A percentile compares a stretch with the other conserved stretches of the same genome.
phyloP scores from a whole-genome alignment of 1,284 basidiomycete species.

The Cerioporus squamosus region DNA sequence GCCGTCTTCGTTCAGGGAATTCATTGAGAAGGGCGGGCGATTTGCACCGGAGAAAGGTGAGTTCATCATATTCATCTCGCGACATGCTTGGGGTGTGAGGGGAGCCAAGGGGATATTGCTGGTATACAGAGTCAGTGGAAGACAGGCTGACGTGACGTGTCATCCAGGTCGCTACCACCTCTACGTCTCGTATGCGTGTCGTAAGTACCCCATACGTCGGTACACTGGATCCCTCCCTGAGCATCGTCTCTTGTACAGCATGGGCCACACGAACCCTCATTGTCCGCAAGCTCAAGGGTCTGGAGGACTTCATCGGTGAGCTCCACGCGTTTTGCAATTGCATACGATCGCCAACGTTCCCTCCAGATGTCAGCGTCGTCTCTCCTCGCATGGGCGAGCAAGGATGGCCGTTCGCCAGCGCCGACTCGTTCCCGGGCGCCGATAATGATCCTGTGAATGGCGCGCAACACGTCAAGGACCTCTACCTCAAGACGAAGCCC shows the following conservation, averaged over 20 bases:
- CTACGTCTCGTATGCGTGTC: constrained; percentile 81
- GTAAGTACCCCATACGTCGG: constrained; percentile 49
- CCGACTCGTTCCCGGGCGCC: constrained; percentile 73
- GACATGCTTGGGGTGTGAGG: too few relatives aligned
- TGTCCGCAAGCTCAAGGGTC: constrained; percentile 87
- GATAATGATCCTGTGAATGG: constrained; percentile 75
- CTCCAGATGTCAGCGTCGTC: constrained; percentile 44
- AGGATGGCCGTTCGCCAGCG: constrained; percentile 88
- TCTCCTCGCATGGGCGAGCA: constrained; percentile 84
- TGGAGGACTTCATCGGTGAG: constrained; percentile 84
- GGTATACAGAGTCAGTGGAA: too few relatives aligned
- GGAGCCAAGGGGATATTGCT: too few relatives aligned
- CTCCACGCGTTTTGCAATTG: not conserved
- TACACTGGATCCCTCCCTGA: not conserved
- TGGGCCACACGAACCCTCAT: constrained; percentile 96
- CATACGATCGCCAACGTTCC: not conserved
- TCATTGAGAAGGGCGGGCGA: constrained; percentile 70
- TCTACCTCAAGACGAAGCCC: constrained; percentile 83
- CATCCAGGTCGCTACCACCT: constrained; percentile 83
- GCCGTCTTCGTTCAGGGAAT: constrained; percentile 72
- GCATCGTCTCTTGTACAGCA: constrained; percentile 45
- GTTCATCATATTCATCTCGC: not conserved
- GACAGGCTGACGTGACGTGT: too few relatives aligned
- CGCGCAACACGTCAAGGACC: constrained; percentile 78
- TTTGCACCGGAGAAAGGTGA: constrained; percentile 82